Conservation (phyloP, 2,329 filamentous ascomycete genomes). For the Trichophyton benhamiae region DNA sequence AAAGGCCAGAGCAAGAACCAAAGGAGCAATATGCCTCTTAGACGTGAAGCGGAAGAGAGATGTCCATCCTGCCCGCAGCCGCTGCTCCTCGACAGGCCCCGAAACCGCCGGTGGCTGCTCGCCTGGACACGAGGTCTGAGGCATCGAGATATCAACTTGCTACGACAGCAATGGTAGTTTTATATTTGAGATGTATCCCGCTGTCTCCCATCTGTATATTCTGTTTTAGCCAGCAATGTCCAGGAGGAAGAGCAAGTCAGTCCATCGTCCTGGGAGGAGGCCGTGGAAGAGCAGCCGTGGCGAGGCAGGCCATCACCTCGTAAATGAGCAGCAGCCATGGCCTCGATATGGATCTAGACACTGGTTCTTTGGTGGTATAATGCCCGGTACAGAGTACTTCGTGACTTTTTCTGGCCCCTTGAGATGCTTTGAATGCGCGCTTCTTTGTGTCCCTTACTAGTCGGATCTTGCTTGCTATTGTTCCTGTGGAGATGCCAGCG, state of each 20-base stretch:
- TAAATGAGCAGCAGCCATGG: neutral
- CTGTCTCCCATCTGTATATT: neutral
- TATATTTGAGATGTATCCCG: neutral
- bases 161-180: neutral
- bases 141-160: neutral
- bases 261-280: neutral
- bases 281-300: neutral
- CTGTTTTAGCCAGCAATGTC: neutral
- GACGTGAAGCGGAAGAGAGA: slow-evolving; percentile 62
- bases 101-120: neutral
- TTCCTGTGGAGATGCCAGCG: slow-evolving; percentile 4
- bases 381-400: neutral
- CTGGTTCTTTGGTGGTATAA: neutral
- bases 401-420: neutral
- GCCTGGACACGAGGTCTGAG: neutral
- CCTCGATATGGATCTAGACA: neutral
- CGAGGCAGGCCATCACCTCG: neutral
- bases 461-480: slow-evolving; percentile 3
- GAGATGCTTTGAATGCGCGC: neutral
- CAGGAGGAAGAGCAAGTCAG: neutral
- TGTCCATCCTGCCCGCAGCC: slow-evolving; percentile 31
- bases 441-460: neutral
- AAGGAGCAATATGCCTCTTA: slow-evolving; percentile 43
- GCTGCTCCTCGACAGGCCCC: neutral
- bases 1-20: slow-evolving; percentile 44